Conservation (phyloP, 176 grass and related monocot species). For the Alloteropsis semialata region DNA sequence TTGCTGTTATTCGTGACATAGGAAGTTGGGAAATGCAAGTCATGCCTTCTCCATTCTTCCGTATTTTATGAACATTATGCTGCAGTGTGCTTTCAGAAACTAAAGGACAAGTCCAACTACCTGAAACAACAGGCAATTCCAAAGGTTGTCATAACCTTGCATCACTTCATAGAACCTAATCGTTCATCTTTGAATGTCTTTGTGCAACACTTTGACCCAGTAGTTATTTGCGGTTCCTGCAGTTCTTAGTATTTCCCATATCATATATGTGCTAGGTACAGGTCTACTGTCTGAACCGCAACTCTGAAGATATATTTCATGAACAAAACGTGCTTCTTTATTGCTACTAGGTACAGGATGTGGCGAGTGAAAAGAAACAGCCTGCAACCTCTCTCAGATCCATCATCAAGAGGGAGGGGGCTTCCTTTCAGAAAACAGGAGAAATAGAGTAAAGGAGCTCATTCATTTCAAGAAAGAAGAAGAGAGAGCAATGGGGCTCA, state of each 20-base stretch:
- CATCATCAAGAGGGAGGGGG: slow-evolving; percentile 2
- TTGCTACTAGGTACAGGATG: not conserved
- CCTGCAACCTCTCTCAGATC: not conserved
- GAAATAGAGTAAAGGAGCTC: not conserved
- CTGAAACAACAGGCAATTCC: slow-evolving; percentile 5
- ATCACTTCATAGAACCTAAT: slow-evolving; percentile 1
- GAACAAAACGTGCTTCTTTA: not conserved
- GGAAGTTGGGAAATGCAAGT: slow-evolving; percentile 73
- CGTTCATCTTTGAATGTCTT: too few relatives aligned
- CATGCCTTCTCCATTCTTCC: slow-evolving; percentile 58
- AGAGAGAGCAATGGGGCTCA: not conserved
- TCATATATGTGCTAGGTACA: not conserved
- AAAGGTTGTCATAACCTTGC: slow-evolving; percentile 20
- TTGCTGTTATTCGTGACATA: slow-evolving; percentile 41
- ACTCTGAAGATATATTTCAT: not conserved
- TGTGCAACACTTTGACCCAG: not conserved
- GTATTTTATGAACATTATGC: slow-evolving; percentile 34
- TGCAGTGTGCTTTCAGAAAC: slow-evolving; percentile 20
- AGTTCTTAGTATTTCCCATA: not conserved
- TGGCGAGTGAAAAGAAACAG: not conserved
- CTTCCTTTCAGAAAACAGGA: not conserved
- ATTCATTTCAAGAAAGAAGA: too few relatives aligned
- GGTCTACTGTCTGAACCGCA: not conserved
- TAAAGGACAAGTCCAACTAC: slow-evolving; percentile 32
- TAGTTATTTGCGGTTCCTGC: not conserved